A percentile compares a stretch with the other conserved stretches of the same genome.
Evolutionary conservation across 1,284 basidiomycete genomes (phyloP).

Genomic region (Leccinum solheimii): DNA sequence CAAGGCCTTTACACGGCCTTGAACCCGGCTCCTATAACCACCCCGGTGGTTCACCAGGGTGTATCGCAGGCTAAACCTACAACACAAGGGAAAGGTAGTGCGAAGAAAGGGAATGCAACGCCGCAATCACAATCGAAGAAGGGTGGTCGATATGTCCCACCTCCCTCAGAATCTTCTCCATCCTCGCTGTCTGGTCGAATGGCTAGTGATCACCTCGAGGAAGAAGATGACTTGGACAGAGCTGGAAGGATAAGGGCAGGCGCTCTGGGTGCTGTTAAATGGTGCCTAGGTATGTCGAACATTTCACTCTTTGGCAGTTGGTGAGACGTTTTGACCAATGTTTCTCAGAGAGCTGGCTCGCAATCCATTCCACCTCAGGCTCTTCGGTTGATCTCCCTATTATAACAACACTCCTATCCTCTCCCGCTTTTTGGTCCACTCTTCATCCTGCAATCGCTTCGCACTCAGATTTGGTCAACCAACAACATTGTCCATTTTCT

Average conservation of each 20-base stretch:
- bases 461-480: not conserved
- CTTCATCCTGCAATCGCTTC: slow-evolving; percentile 42
- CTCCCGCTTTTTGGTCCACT: slow-evolving; percentile 59
- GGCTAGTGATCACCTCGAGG: slow-evolving; percentile 44
- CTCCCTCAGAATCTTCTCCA: slow-evolving; percentile 14
- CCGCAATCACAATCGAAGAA: slow-evolving; percentile 33
- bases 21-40: slow-evolving; percentile 59
- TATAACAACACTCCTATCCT: slow-evolving; percentile 45
- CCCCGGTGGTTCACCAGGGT: not conserved
- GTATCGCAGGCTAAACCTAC: slow-evolving; percentile 1
- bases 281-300: slow-evolving; percentile 56
- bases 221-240: slow-evolving; percentile 68
- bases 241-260: slow-evolving; percentile 70
- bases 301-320: slow-evolving; percentile 2
- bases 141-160: slow-evolving; percentile 33
- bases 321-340: slow-evolving; percentile 7
- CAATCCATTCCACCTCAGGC: slow-evolving; percentile 1
- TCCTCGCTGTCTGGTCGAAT: slow-evolving; percentile 20
- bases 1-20: slow-evolving; percentile 62
- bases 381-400: slow-evolving; percentile 23
- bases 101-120: slow-evolving; percentile 20
- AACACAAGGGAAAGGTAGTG: slow-evolving; percentile 8
- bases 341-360: slow-evolving; percentile 21
- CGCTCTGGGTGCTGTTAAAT: slow-evolving; percentile 69
- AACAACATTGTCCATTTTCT: slow-evolving; percentile 41